phyloP scores from a whole-genome alignment of 2,329 filamentous ascomycete species.

The Diaporthe sp. region DNA sequence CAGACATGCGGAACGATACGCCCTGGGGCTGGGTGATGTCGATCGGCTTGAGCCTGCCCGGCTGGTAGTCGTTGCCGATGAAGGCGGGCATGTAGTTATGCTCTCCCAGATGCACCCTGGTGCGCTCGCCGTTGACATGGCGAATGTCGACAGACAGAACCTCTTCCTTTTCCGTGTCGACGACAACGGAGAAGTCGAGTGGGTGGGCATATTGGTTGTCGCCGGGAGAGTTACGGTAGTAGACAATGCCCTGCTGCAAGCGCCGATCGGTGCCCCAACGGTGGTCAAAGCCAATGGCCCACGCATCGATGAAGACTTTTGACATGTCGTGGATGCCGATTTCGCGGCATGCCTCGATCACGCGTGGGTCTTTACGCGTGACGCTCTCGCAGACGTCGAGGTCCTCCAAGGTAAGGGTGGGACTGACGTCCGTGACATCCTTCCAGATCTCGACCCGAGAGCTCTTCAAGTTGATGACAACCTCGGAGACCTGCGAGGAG shows the following conservation, averaged over 20 bases:
- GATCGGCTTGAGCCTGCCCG: slow-evolving; percentile 82
- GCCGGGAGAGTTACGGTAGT: slow-evolving; percentile 87
- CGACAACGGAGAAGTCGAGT: slow-evolving; percentile 94
- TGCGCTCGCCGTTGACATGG: slow-evolving; percentile 78
- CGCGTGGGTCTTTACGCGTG: slow-evolving; percentile 80
- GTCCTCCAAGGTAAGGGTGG: slow-evolving; percentile 84
- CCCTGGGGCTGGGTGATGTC: slow-evolving; percentile 82
- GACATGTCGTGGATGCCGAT: slow-evolving; percentile 87
- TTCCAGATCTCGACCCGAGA: slow-evolving; percentile 56
- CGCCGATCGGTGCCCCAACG: slow-evolving; percentile 82
- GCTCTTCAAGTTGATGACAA: slow-evolving; percentile 60
- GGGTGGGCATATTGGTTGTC: slow-evolving; percentile 93
- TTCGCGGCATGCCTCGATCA: slow-evolving; percentile 92
- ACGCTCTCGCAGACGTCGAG: slow-evolving; percentile 82
- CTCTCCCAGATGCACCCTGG: slow-evolving; percentile 77
- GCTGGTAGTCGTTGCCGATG: slow-evolving; percentile 78
- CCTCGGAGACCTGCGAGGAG: slow-evolving; percentile 55
- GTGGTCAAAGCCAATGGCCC: slow-evolving; percentile 96
- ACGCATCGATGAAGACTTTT: slow-evolving; percentile 96
- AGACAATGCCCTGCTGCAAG: slow-evolving; percentile 94
- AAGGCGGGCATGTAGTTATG: slow-evolving; percentile 78
- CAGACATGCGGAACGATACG: slow-evolving; percentile 84
- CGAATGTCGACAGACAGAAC: slow-evolving; percentile 89
- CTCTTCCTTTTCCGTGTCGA: slow-evolving; percentile 80
- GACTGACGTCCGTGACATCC: slow-evolving; percentile 56